Evolutionary conservation across 768 basidiomycete species (phyloP).

Genomic region (Bullera alba): DNA sequence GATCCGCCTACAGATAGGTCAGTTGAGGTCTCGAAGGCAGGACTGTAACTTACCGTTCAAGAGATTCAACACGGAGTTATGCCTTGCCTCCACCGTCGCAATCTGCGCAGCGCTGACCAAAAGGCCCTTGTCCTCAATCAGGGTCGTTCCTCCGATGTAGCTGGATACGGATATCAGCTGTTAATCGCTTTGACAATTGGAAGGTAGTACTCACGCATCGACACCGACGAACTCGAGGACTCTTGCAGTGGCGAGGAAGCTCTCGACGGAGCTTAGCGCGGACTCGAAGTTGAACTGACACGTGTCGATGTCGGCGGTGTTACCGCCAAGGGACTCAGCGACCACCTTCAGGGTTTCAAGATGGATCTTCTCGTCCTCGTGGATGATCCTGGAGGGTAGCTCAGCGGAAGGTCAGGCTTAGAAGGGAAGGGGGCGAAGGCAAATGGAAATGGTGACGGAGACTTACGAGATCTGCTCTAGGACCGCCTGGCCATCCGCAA

Average conservation of each 20-base stretch:
- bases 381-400: conserved; percentile 7
- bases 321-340: conserved; percentile 7
- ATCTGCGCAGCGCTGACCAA: conserved; percentile 13
- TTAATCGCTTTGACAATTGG: not conserved
- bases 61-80: not conserved
- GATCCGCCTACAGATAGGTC: conserved; percentile 2
- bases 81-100: conserved; percentile 17
- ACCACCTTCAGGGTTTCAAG: conserved; percentile 11
- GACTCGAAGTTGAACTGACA: conserved; percentile 20
- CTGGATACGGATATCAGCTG: conserved; percentile 1
- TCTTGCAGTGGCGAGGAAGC: conserved; percentile 19
- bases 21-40: not conserved
- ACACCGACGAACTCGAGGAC: conserved; percentile 26
- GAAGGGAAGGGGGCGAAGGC: not conserved
- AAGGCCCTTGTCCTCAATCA: conserved; percentile 9
- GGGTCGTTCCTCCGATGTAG: conserved; percentile 17
- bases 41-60: not conserved
- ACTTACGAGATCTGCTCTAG: conserved; percentile 12
- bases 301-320: conserved; percentile 5
- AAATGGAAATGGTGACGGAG: not conserved
- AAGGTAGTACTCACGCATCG: conserved; percentile 11
- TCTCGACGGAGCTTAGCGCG: conserved; percentile 10
- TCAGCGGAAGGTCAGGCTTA: too few relatives aligned
- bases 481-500: conserved; percentile 8
- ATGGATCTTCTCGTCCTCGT: conserved; percentile 15